These are phyloP conservation scores for Solanum pimpinellifolium DNA, from an alignment of 257 asterid species.

Conservation along the genomic window DNA sequence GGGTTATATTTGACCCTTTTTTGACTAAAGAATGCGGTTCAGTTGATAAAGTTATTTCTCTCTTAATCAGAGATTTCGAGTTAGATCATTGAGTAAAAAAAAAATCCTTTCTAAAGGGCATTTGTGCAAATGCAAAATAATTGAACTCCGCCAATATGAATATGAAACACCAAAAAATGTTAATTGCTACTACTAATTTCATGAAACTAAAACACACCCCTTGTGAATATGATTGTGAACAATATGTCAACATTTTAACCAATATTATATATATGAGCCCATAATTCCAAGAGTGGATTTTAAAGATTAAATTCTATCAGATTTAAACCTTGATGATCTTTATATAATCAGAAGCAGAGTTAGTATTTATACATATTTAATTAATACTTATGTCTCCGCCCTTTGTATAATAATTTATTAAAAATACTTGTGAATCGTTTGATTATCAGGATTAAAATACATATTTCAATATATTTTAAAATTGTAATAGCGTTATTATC, in stretches of 20 bases:
- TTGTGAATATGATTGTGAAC: not conserved
- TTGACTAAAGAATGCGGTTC: not conserved
- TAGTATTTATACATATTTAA: not conserved
- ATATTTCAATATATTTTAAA: not conserved
- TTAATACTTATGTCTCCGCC: not conserved
- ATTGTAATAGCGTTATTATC: not conserved
- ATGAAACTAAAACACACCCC: not conserved
- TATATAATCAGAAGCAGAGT: not conserved
- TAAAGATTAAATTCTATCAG: not conserved
- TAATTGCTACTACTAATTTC: not conserved
- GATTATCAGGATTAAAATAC: not conserved
- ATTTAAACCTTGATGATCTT: not conserved
- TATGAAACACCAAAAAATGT: not conserved
- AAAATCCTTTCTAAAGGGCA: too few species aligned
- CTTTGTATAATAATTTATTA: not conserved
- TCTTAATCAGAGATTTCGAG: too few species aligned
- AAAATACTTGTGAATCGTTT: not conserved
- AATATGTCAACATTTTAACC: not conserved
- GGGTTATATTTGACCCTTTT: too few species aligned
- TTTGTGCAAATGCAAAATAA: too few species aligned
- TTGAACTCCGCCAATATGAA: fast-evolving
- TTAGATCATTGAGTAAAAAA: too few species aligned
- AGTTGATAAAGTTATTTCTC: not conserved
- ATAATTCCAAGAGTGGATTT: not conserved
- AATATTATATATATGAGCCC: not conserved